phyloP scores from a whole-genome alignment of 2,329 filamentous ascomycete genomes.

The Claviceps spartinae region DNA sequence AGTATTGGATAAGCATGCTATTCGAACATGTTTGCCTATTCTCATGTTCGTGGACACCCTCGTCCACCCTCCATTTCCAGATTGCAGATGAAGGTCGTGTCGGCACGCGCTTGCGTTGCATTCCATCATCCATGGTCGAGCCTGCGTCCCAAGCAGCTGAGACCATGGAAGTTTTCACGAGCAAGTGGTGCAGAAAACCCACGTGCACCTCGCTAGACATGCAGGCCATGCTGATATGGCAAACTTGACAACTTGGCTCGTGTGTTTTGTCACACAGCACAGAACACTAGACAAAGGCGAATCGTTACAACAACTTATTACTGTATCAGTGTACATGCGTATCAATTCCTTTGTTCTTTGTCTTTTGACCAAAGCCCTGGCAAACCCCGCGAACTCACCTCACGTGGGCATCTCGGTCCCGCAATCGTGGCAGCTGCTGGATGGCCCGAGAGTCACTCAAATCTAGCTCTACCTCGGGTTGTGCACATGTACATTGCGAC shows the following conservation, averaged over 20 bases:
- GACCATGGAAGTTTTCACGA: not conserved
- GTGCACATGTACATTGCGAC: no score
- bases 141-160: not conserved
- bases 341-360: not conserved
- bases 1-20: no score
- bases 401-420: slow-evolving; percentile 7
- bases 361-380: slow-evolving; percentile 5
- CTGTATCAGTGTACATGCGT: not conserved
- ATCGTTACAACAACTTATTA: not conserved
- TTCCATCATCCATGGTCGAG: not conserved
- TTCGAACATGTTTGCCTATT: no score
- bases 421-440: slow-evolving; percentile 8
- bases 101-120: not conserved
- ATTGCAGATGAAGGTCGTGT: no score
- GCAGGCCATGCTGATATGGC: not conserved
- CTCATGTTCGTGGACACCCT: no score
- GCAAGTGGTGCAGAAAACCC: not conserved
- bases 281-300: not conserved
- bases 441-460: slow-evolving; percentile 1
- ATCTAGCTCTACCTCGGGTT: not conserved
- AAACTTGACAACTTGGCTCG: not conserved
- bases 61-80: no score
- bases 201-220: not conserved
- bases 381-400: slow-evolving; percentile 7
- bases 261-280: not conserved